phyloP scores from a whole-genome alignment of 1,284 basidiomycete species.

The Ustilago bromivora region DNA sequence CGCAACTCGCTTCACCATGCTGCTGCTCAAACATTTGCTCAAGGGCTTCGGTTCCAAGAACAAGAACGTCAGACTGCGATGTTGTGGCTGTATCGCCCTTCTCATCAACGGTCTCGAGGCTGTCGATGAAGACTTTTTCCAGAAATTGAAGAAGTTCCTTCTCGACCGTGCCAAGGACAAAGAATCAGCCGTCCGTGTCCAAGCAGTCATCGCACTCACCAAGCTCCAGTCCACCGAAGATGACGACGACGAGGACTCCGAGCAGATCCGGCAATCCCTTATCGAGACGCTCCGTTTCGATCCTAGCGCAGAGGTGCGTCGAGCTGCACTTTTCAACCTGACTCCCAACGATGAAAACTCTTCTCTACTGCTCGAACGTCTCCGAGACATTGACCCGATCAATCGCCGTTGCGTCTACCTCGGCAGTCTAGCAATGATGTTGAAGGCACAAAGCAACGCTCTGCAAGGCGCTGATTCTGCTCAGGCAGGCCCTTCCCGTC shows the following conservation, averaged over 20 bases:
- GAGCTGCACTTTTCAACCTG: constrained; percentile 84
- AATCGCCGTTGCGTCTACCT: constrained; percentile 86
- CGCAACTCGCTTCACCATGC: constrained; percentile 79
- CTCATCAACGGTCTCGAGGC: constrained; percentile 50
- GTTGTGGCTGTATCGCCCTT: constrained; percentile 77
- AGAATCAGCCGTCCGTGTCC: constrained; percentile 83
- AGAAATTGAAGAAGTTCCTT: constrained; percentile 77
- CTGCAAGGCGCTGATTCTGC: constrained; percentile 26
- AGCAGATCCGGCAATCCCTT: constrained; percentile 77
- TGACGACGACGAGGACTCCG: constrained; percentile 75
- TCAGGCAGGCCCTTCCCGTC: constrained; percentile 41
- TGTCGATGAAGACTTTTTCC: constrained; percentile 83
- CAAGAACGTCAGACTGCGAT: constrained; percentile 86
- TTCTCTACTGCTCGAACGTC: constrained; percentile 80
- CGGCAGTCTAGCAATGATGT: constrained; percentile 65
- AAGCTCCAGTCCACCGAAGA: constrained; percentile 79
- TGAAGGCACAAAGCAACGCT: constrained; percentile 35
- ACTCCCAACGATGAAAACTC: constrained; percentile 76
- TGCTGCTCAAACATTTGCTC: constrained; percentile 81
- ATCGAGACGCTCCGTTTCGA: constrained; percentile 82
- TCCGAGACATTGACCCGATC: constrained; percentile 85
- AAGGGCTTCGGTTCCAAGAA: constrained; percentile 89
- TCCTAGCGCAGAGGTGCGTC: constrained; percentile 83
- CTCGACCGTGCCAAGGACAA: constrained; percentile 87
- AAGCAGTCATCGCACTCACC: constrained; percentile 85